phyloP scores from a whole-genome alignment of 768 basidiomycete genomes.

The Suillus bovinus region DNA sequence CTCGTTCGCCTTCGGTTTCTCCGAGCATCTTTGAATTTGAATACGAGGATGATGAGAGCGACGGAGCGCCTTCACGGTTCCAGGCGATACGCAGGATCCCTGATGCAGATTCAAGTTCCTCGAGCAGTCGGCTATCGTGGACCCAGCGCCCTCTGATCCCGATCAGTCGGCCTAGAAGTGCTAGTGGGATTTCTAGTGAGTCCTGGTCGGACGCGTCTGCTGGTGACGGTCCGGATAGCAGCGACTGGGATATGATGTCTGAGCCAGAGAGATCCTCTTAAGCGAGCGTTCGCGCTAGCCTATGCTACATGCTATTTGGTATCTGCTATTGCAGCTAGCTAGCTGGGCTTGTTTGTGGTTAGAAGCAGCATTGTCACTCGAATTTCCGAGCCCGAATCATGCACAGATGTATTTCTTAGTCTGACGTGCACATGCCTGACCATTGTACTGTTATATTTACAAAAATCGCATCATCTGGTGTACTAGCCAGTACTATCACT shows the following conservation, averaged over 20 bases:
- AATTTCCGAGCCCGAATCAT: too few relatives aligned
- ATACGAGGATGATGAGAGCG: conserved; percentile 22
- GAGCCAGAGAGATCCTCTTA: not conserved
- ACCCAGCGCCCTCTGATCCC: not conserved
- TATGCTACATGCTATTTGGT: not conserved
- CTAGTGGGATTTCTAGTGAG: conserved; percentile 18
- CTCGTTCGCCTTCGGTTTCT: conserved; percentile 20
- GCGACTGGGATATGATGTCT: conserved; percentile 28
- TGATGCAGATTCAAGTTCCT: not conserved
- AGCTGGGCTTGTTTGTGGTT: too few relatives aligned
- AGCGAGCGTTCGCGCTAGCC: not conserved
- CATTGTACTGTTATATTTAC: not conserved
- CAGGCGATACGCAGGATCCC: not conserved
- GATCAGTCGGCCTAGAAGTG: conserved; percentile 1
- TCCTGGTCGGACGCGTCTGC: conserved; percentile 26
- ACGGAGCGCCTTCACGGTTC: not conserved
- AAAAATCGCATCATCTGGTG: not conserved
- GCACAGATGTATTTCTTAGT: not conserved
- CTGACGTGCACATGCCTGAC: not conserved
- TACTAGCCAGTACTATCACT: not conserved
- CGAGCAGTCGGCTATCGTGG: not conserved
- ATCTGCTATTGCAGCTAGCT: not conserved
- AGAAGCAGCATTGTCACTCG: too few relatives aligned
- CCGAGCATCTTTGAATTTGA: conserved; percentile 12
- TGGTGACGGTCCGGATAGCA: conserved; percentile 10